Evolutionary conservation across 768 basidiomycete species (phyloP), one percentile per base, ranked within the genome.

Genomic region (Termitomyces titanicus): DNA sequence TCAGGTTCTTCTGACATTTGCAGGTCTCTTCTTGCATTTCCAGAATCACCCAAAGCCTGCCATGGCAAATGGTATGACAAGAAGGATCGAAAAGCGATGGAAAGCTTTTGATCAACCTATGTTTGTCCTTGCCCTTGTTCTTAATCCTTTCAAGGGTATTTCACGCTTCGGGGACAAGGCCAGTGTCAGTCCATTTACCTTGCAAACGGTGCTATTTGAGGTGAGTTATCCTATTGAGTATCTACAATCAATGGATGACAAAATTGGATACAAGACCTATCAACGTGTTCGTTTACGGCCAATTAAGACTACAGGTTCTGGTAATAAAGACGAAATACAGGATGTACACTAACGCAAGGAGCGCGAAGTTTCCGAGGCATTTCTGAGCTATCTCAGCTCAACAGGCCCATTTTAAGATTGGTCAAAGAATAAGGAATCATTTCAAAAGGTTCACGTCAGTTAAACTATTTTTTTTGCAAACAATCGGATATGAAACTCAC

Each of bases 81-180:
- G 55, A 29, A 49, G 63, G 20, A 55, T 71, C 18, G 63, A 71
- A 51, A 69, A 68, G 53, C 60, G 60, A 5, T 71, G 68, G 66
- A 67, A 64, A 45, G 67, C 65, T 2, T 61, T 64, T 15, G 66
- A 70, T 45, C 68, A 71, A 52, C 60, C 61, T 3, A 61, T 70
- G 52, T 70, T 70, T 48, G 13, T 69, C 5, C 47, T 68, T 18
- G 57, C 66, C 0, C 57, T 71, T 10, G 57, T 71, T 2, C 60
- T 71, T 9, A 67, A 71, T 49, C 68, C 65, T 6, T 70, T 60
- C 18, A 60, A 71, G 45, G 61, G 62, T 12, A 13, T 71, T 53
- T 64, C 62, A 18, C 59, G 57, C 12, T 71, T 70, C 51, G 68
- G 70, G 15, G 38, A 38, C 5, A 38, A 38, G 37, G 37, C 37